Evolutionary conservation across 192 early-diverging fungal species (phyloP).

Genomic region (Coemansia sp.): DNA sequence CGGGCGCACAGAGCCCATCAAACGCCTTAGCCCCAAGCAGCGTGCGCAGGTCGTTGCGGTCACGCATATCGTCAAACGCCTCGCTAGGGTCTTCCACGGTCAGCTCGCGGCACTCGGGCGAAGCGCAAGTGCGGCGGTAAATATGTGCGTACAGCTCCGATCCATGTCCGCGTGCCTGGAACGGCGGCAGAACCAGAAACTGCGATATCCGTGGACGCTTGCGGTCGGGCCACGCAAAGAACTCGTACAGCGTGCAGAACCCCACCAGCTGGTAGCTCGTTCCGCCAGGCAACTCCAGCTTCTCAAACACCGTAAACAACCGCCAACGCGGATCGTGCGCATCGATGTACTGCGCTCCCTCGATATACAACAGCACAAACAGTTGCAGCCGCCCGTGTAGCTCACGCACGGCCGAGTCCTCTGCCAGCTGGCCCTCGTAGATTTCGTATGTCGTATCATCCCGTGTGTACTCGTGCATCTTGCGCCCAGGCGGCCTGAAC

Average conservation of each 20-base stretch:
- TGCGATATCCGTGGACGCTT: slow-evolving; percentile 88
- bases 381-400: slow-evolving; percentile 79
- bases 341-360: slow-evolving; percentile 85
- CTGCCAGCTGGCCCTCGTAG: slow-evolving; percentile 66
- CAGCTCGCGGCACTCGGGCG: slow-evolving; percentile 25
- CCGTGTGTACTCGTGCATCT: slow-evolving; percentile 65
- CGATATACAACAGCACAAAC: slow-evolving; percentile 82
- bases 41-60: slow-evolving; percentile 72
- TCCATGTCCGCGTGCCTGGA: slow-evolving; percentile 80
- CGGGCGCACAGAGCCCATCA: slow-evolving; percentile 58
- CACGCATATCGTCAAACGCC: slow-evolving; percentile 79
- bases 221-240: slow-evolving; percentile 77
- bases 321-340: slow-evolving; percentile 82
- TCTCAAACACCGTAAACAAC: slow-evolving; percentile 62
- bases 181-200: slow-evolving; percentile 90
- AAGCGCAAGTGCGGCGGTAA: slow-evolving; percentile 34
- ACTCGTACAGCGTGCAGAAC: slow-evolving; percentile 81
- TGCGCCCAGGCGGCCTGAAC: slow-evolving; percentile 78
- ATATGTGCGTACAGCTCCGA: slow-evolving; percentile 63
- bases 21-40: slow-evolving; percentile 59
- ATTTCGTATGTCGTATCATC: slow-evolving; percentile 58
- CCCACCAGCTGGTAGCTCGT: slow-evolving; percentile 72
- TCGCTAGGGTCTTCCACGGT: slow-evolving; percentile 94
- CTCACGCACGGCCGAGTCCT: slow-evolving; percentile 61
- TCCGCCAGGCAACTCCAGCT: slow-evolving; percentile 36